Percentiles rank a stretch among this genome's conserved stretches.
phyloP scores from a whole-genome alignment of 2,329 filamentous ascomycete species.

The Pyricularia sp. region DNA sequence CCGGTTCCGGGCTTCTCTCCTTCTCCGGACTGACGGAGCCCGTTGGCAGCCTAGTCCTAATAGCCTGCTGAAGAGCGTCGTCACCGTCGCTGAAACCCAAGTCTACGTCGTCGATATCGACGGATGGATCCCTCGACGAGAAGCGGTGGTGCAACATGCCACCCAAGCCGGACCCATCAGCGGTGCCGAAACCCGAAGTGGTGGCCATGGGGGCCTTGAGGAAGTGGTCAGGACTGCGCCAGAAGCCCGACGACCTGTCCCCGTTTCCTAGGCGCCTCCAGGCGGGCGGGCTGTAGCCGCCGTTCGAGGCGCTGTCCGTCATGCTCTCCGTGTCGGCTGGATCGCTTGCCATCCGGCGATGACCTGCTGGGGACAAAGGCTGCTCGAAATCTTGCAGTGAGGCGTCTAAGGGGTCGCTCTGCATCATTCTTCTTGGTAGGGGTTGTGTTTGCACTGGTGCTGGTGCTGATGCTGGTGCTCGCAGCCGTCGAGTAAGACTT shows the following conservation, averaged over 20 bases:
- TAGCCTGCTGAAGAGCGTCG: conserved; percentile 35
- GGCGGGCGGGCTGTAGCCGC: conserved; percentile 47
- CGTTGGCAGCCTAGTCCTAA: conserved; percentile 40
- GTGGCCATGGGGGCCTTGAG: not conserved
- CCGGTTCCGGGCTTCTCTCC: conserved; percentile 33
- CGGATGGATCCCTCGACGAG: conserved; percentile 13
- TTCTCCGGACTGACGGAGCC: conserved; percentile 44
- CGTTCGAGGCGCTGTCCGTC: conserved; percentile 26
- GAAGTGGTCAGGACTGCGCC: conserved; percentile 41
- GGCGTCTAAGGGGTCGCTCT: conserved; percentile 30
- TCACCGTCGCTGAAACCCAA: conserved; percentile 13
- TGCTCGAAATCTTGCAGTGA: conserved; percentile 40
- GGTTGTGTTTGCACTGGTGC: conserved; percentile 1
- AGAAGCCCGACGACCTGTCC: conserved; percentile 44
- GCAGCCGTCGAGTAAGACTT: not conserved
- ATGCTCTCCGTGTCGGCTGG: conserved; percentile 21
- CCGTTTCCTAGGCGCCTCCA: conserved; percentile 50
- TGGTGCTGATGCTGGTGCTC: conserved; percentile 7
- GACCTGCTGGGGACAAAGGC: conserved; percentile 25
- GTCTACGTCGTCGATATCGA: conserved; percentile 6
- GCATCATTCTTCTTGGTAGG: conserved; percentile 5
- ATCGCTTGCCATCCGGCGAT: conserved; percentile 15
- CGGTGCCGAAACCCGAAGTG: conserved; percentile 25
- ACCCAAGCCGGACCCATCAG: conserved; percentile 11
- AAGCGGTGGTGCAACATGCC: conserved; percentile 7